Percentiles rank a stretch among this genome's conserved stretches.
Evolutionary conservation across 306 rosid genomes (phyloP).

Genomic region (Arachis stenosperma): DNA sequence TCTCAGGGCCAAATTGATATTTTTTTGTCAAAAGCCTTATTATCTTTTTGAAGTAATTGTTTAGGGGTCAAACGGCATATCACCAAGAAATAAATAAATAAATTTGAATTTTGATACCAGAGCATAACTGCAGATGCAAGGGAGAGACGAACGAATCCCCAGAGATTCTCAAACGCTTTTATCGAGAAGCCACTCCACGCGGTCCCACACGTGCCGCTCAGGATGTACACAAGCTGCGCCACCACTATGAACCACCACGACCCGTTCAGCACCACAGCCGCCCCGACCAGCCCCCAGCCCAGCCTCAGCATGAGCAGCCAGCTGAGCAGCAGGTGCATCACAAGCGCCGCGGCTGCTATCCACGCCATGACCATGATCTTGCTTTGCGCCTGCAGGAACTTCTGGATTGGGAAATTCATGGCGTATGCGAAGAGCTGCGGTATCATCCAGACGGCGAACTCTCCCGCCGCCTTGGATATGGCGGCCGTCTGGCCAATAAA

Average conservation of each 20-base stretch:
- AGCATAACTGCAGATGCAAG: conserved; percentile 85
- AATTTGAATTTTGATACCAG: conserved; percentile 46
- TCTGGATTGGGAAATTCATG: conserved; percentile 67
- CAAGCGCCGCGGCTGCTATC: conserved; percentile 63
- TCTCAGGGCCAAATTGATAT: too few species aligned
- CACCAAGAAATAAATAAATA: background rate
- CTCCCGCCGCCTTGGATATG: conserved; percentile 76
- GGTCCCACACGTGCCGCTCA: conserved; percentile 62
- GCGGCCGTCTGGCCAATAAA: conserved; percentile 68
- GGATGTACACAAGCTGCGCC: conserved; percentile 63
- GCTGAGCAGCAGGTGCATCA: conserved; percentile 63
- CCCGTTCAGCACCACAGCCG: conserved; percentile 63
- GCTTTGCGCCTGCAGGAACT: conserved; percentile 91
- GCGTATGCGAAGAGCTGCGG: conserved; percentile 93
- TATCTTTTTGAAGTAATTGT: too few species aligned
- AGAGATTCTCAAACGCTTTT: conserved; percentile 69
- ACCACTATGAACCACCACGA: conserved; percentile 82
- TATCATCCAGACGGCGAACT: conserved; percentile 76
- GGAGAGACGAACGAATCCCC: conserved; percentile 73
- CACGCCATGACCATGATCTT: conserved; percentile 85
- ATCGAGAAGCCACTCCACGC: conserved; percentile 85
- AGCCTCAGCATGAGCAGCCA: conserved; percentile 73
- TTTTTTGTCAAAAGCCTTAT: too few species aligned
- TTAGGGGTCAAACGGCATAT: too few species aligned
- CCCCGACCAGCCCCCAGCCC: conserved; percentile 78